These are phyloP conservation scores for Penicillium sp. DNA, from an alignment of 2,329 filamentous ascomycete species.

Conservation along the genomic window DNA sequence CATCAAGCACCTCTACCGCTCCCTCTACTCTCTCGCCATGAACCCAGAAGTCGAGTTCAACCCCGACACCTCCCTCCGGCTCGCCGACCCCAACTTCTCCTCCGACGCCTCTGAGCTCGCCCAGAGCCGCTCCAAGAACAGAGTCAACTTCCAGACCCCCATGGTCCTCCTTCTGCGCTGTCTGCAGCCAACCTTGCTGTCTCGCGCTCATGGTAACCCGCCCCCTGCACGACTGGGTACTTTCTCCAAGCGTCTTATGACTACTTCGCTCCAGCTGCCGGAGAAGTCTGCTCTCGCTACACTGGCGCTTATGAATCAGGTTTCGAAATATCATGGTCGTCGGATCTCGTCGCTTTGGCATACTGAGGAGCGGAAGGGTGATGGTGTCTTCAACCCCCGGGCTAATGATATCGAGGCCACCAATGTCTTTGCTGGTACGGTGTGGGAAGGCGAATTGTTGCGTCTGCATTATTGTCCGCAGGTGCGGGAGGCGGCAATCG, in stretches of 20 bases:
- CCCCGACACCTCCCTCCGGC: constrained; percentile 69
- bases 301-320: constrained; percentile 73
- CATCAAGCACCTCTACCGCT: constrained; percentile 88
- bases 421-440: constrained; percentile 85
- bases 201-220: constrained; percentile 70
- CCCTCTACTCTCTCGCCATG: constrained; percentile 74
- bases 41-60: constrained; percentile 83
- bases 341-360: constrained; percentile 89
- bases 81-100: constrained; percentile 64
- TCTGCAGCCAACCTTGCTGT: constrained; percentile 77
- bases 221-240: constrained; percentile 85
- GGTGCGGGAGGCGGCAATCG: constrained; percentile 72
- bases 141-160: constrained; percentile 92
- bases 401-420: constrained; percentile 76
- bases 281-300: constrained; percentile 85
- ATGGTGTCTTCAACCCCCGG: constrained; percentile 78
- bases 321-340: constrained; percentile 77
- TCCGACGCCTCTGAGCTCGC: constrained; percentile 40
- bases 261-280: constrained; percentile 77
- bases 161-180: constrained; percentile 89
- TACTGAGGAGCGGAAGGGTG: constrained; percentile 88
- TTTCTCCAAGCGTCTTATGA: constrained; percentile 89
- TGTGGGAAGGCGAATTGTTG: constrained; percentile 92
- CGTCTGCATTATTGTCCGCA: constrained; percentile 82
- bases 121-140: constrained; percentile 55